Conservation (phyloP, 169 alveolate genomes). For the Eimeria acervulina region DNA sequence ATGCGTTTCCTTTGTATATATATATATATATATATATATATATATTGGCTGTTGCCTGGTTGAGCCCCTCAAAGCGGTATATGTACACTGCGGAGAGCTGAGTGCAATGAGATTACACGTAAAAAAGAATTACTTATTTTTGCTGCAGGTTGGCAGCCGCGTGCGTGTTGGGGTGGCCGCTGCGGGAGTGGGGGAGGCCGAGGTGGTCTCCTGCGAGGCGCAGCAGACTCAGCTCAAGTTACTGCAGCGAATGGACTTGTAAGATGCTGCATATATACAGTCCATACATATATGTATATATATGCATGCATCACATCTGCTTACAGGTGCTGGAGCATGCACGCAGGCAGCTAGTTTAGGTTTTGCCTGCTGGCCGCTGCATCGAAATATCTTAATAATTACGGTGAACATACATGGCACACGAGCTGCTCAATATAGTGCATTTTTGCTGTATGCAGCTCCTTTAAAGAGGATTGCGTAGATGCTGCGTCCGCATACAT, state of each 20-base stretch:
- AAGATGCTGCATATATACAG: no score
- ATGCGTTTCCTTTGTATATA: no score
- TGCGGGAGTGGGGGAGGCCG: slow-evolving; percentile 51
- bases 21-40: no score
- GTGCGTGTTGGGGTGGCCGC: slow-evolving; percentile 34
- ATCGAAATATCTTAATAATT: not conserved
- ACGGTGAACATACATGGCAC: no score
- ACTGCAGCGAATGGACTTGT: slow-evolving; percentile 22
- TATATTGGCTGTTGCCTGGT: no score
- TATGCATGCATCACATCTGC: no score
- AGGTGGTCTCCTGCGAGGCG: slow-evolving; percentile 52
- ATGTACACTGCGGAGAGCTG: not conserved
- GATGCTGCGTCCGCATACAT: not conserved
- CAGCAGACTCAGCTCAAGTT: slow-evolving; percentile 5
- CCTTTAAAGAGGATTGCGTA: no score
- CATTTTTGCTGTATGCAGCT: not conserved
- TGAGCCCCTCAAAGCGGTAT: not conserved
- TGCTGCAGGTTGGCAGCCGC: slow-evolving; percentile 11
- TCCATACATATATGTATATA: no score
- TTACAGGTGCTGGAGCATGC: no score
- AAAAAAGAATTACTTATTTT: not conserved
- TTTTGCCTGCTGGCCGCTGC: not conserved
- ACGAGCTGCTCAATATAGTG: not conserved
- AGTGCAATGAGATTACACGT: not conserved
- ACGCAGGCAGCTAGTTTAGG: not conserved